Percentiles rank a stretch among this genome's conserved stretches.
phyloP scores from a whole-genome alignment of 495 filamentous ascomycete species.

The Tuber calosporum region DNA sequence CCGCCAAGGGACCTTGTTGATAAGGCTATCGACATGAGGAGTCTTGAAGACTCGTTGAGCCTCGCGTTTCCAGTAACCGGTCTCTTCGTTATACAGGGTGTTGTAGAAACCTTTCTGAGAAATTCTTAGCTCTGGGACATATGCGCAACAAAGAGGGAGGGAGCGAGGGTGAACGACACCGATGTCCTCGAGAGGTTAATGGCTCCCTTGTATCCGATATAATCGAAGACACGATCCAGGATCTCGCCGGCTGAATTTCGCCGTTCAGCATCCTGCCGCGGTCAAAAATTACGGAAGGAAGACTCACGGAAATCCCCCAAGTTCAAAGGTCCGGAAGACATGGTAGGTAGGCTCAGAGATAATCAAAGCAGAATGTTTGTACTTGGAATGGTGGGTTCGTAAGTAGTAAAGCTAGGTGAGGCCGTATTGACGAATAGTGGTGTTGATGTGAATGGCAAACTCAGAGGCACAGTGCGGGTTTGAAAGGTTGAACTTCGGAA shows the following conservation, averaged over 20 bases:
- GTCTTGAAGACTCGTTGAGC: neutral
- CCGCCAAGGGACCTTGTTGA: slow-evolving; percentile 22
- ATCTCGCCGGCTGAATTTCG: slow-evolving; percentile 18
- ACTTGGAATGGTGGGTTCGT: neutral
- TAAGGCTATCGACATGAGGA: slow-evolving; percentile 4
- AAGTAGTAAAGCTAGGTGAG: neutral
- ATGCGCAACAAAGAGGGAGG: slow-evolving; percentile 26
- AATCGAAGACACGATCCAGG: slow-evolving; percentile 27
- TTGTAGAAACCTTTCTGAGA: slow-evolving; percentile 15
- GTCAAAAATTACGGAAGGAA: neutral
- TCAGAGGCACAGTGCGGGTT: neutral
- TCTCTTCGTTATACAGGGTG: neutral
- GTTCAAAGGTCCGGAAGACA: neutral
- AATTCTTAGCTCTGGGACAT: neutral
- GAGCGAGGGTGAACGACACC: neutral
- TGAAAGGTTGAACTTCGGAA: neutral
- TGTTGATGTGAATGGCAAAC: neutral
- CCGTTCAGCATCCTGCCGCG: neutral
- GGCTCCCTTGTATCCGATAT: slow-evolving; percentile 19
- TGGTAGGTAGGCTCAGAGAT: neutral
- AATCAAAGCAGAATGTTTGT: neutral
- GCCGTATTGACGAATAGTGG: neutral
- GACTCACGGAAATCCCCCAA: slow-evolving; percentile 24
- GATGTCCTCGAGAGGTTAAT: slow-evolving; percentile 12
- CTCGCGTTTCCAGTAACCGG: neutral